Evolutionary conservation across 306 rosid species (phyloP), one percentile per base, ranked within the genome.

Genomic region (Gleditsia sinensis): DNA sequence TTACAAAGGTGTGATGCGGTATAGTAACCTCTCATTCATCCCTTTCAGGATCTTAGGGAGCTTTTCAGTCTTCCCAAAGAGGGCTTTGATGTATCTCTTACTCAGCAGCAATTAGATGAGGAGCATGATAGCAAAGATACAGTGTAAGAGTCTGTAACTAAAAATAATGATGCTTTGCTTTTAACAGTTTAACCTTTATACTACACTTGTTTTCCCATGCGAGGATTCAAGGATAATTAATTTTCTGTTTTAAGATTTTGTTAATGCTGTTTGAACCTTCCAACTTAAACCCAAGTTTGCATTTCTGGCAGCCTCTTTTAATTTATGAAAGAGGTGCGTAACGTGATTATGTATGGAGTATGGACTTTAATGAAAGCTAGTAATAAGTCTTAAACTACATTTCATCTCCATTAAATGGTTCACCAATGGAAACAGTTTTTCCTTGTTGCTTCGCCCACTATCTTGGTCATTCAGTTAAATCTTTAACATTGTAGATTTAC

Each of bases 41-140:
- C 67, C 81, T 74, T 60, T 57, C 87, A 94, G 98, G 98, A 94
- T 84, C 96, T 94, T 25, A 75, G 85, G 53, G 98, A 91, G 80
- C 94, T 94, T 80, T 89, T 94, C 80, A 88, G 96, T 80, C 88
- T 94, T 67, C 98, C 98, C 62, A 79, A 75, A 64, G 92, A 94
- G 66, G 98, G 98, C 71, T 94, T 94, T 75, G 98, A 91, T 80
- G 87, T 91, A 24, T 94, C 98, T 80, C 86, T 88, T 37, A 94
- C 97, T 36, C 98, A 94, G 70, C 85, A 75, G 65, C 98, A 94
- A 75, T 78, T 94, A 80, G 84, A 89, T 37, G 96, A 86, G 81
- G 91, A 91, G 83, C 98, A 94, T 79, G 97, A 85, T 83, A 46
- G 67, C 77, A 87, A 79, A 74, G 80, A 85, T 67, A 84, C 74